phyloP scores from a whole-genome alignment of 768 basidiomycete species.

The Boletus pseudo-olivaceus region DNA sequence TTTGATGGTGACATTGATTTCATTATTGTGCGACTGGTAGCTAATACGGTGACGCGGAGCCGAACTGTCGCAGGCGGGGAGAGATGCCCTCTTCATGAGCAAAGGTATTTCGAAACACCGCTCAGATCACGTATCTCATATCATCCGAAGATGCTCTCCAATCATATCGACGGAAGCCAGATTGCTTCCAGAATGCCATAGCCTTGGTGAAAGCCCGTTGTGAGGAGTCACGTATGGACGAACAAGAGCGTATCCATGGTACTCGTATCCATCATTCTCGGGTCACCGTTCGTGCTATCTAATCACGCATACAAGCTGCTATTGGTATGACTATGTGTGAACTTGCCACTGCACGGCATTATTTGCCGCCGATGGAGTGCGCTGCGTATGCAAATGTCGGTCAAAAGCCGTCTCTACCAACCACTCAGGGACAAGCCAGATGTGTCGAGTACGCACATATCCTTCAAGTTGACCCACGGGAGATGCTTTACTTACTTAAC shows the following conservation, averaged over 20 bases:
- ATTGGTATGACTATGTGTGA: slow-evolving; percentile 80
- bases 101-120: slow-evolving; percentile 12
- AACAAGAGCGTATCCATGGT: slow-evolving; percentile 63
- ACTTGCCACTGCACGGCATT: slow-evolving; percentile 67
- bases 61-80: slow-evolving; percentile 19
- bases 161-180: slow-evolving; percentile 45
- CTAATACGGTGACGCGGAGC: slow-evolving; percentile 17
- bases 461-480: neutral
- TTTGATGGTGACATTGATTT: slow-evolving; percentile 21
- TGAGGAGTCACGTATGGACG: slow-evolving; percentile 54
- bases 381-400: slow-evolving; percentile 14
- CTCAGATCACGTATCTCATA: slow-evolving; percentile 9
- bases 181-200: slow-evolving; percentile 61
- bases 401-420: neutral
- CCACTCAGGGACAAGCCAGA: slow-evolving; percentile 34
- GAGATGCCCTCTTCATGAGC: slow-evolving; percentile 15
- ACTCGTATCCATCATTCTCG: slow-evolving; percentile 2
- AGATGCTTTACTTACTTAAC: neutral
- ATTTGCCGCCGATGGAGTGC: slow-evolving; percentile 69
- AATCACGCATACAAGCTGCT: slow-evolving; percentile 49
- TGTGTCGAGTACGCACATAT: slow-evolving; percentile 48
- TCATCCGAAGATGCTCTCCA: slow-evolving; percentile 37
- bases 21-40: neutral
- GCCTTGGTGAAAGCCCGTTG: slow-evolving; percentile 47
- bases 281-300: neutral